These are phyloP conservation scores for Trichomonas gallinae DNA, from an alignment of 208 protist genomes.

Conservation along the genomic window DNA sequence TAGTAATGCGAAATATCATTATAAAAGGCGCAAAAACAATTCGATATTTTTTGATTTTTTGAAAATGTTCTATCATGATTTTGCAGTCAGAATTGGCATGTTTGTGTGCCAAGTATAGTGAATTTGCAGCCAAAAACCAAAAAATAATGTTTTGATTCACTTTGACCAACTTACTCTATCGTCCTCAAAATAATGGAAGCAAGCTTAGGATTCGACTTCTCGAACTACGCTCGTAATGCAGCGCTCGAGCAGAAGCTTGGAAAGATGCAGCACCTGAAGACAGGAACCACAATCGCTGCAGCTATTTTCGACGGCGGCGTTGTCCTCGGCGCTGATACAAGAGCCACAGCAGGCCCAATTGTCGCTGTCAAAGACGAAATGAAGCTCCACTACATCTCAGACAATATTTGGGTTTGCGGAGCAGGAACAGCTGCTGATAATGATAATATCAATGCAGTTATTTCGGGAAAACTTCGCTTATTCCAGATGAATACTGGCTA, in stretches of 20 bases:
- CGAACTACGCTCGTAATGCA: neutral
- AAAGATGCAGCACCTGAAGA: slow-evolving; percentile 57
- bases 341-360: slow-evolving; percentile 90
- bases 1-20: too few species aligned
- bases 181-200: neutral
- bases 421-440: slow-evolving; percentile 98
- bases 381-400: slow-evolving; percentile 99
- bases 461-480: slow-evolving; percentile 74
- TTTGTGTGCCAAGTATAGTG: too few species aligned
- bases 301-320: slow-evolving; percentile 92
- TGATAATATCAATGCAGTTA: slow-evolving; percentile 66
- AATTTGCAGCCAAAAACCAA: neutral
- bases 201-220: slow-evolving; percentile 1
- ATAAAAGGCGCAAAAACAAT: too few species aligned
- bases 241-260: neutral
- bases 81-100: too few species aligned
- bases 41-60: too few species aligned
- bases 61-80: too few species aligned
- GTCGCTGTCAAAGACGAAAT: slow-evolving; percentile 98
- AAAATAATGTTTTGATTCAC: neutral
- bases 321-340: slow-evolving; percentile 97
- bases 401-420: slow-evolving; percentile 99
- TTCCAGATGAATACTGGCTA: slow-evolving; percentile 74
- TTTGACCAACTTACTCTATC: neutral
- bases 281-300: slow-evolving; percentile 98